These are phyloP conservation scores for Exophiala sp. DNA, from an alignment of 2,329 filamentous ascomycete genomes.

Conservation along the genomic window DNA sequence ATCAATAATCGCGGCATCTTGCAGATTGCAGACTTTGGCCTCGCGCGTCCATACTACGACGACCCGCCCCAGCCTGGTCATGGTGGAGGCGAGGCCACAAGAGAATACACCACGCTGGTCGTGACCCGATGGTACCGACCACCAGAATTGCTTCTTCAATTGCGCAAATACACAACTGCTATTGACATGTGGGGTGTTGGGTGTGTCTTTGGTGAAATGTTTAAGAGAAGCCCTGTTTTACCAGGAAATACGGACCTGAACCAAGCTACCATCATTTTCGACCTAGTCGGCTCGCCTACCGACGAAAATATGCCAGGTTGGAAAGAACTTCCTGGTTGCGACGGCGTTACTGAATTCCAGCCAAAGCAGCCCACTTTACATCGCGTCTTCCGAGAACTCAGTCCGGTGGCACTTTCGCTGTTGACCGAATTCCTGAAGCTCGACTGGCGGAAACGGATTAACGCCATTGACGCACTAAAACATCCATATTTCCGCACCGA, in stretches of 20 bases:
- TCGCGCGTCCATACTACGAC: slow-evolving; percentile 91
- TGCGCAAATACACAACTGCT: slow-evolving; percentile 90
- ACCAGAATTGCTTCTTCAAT: slow-evolving; percentile 82
- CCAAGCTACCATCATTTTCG: slow-evolving; percentile 91
- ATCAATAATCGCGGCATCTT: slow-evolving; percentile 92
- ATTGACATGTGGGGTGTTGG: slow-evolving; percentile 99
- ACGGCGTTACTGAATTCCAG: slow-evolving; percentile 64
- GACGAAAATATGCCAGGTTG: slow-evolving; percentile 93
- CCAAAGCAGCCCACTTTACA: slow-evolving; percentile 63
- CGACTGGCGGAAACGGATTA: slow-evolving; percentile 84
- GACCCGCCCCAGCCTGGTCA: slow-evolving; percentile 69
- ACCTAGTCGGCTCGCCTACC: slow-evolving; percentile 82
- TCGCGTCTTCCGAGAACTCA: slow-evolving; percentile 70
- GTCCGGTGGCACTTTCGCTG: slow-evolving; percentile 70
- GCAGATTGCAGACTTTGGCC: slow-evolving; percentile 95
- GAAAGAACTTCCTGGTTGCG: slow-evolving; percentile 75
- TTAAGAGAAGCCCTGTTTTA: slow-evolving; percentile 86
- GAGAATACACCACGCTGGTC: slow-evolving; percentile 94
- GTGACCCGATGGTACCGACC: slow-evolving; percentile 97
- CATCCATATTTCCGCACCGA: slow-evolving; percentile 84
- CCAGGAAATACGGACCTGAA: slow-evolving; percentile 83
- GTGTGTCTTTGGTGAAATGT: slow-evolving; percentile 99
- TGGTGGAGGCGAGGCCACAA: slow-evolving; percentile 76
- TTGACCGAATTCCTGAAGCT: slow-evolving; percentile 79
- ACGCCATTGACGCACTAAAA: slow-evolving; percentile 87